These are phyloP conservation scores for Coprinopsis cinerea DNA, from an alignment of 768 basidiomycete genomes.

Conservation along the genomic window DNA sequence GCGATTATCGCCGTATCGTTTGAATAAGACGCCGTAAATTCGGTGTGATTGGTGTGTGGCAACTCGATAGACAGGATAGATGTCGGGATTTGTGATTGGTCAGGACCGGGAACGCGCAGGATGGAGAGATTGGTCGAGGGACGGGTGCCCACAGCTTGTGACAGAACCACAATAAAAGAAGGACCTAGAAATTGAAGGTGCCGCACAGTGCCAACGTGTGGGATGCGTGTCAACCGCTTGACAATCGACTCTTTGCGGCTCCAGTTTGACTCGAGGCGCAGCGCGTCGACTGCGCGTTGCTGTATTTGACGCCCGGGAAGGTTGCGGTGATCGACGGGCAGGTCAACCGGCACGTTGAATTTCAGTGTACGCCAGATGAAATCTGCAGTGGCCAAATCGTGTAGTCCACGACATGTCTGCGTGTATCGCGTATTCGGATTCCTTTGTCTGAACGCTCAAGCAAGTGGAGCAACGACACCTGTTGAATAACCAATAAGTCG, in stretches of 20 bases:
- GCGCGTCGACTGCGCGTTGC: slow-evolving; percentile 33
- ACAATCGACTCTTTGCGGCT: slow-evolving; percentile 27
- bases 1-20: not conserved
- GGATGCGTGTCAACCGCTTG: slow-evolving; percentile 29
- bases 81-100: not conserved
- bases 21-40: slow-evolving; percentile 7
- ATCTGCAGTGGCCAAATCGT: slow-evolving; percentile 40
- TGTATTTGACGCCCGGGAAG: slow-evolving; percentile 30
- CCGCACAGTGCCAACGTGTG: slow-evolving; percentile 38
- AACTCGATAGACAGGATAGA: slow-evolving; percentile 8
- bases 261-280: slow-evolving; percentile 51
- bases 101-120: slow-evolving; percentile 1
- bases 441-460: not conserved
- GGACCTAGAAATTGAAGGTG: slow-evolving; percentile 36
- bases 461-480: slow-evolving; percentile 24
- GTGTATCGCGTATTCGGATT: slow-evolving; percentile 18
- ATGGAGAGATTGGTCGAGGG: slow-evolving; percentile 7
- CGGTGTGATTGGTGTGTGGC: slow-evolving; percentile 1
- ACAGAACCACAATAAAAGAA: slow-evolving; percentile 39
- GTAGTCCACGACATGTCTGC: slow-evolving; percentile 53
- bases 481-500: slow-evolving; percentile 41
- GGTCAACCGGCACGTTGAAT: slow-evolving; percentile 41
- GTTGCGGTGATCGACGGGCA: slow-evolving; percentile 22
- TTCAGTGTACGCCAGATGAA: slow-evolving; percentile 48
- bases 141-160: slow-evolving; percentile 10